Conservation (phyloP, 2,329 filamentous ascomycete species). For the Pyrenophora tritici-repentis region DNA sequence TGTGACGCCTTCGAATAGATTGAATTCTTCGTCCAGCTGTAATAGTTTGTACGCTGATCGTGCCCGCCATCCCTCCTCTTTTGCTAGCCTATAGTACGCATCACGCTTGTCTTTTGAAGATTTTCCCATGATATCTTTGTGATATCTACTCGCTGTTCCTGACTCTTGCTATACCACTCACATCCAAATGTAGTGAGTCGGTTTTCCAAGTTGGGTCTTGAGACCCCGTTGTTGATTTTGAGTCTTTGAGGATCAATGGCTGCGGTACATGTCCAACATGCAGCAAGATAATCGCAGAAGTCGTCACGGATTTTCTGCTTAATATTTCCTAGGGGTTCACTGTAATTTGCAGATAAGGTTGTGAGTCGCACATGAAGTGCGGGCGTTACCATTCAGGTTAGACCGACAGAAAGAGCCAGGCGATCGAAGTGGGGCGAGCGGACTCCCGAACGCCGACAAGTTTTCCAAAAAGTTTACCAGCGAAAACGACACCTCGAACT, state of each 20-base stretch:
- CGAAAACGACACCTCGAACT: neutral
- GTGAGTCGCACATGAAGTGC: conserved; percentile 28
- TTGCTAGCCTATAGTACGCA: conserved; percentile 95
- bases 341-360: conserved; percentile 9
- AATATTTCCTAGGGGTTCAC: neutral
- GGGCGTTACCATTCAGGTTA: conserved; percentile 29
- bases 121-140: conserved; percentile 74
- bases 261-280: too few relatives aligned
- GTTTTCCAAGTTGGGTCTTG: neutral
- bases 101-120: conserved; percentile 99
- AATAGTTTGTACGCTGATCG: conserved; percentile 96
- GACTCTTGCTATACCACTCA: neutral
- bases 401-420: neutral
- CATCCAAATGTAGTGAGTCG: neutral
- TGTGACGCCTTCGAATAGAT: conserved; percentile 87
- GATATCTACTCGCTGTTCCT: too few relatives aligned
- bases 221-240: too few relatives aligned
- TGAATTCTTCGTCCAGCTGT: conserved; percentile 94
- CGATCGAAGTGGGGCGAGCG: conserved; percentile 22
- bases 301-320: too few relatives aligned
- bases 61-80: conserved; percentile 98
- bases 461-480: conserved; percentile 26
- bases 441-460: conserved; percentile 33
- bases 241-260: too few relatives aligned
- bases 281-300: too few relatives aligned